These are phyloP conservation scores for Camellia oleifera DNA, from an alignment of 179 eudicot species.

Conservation along the genomic window DNA sequence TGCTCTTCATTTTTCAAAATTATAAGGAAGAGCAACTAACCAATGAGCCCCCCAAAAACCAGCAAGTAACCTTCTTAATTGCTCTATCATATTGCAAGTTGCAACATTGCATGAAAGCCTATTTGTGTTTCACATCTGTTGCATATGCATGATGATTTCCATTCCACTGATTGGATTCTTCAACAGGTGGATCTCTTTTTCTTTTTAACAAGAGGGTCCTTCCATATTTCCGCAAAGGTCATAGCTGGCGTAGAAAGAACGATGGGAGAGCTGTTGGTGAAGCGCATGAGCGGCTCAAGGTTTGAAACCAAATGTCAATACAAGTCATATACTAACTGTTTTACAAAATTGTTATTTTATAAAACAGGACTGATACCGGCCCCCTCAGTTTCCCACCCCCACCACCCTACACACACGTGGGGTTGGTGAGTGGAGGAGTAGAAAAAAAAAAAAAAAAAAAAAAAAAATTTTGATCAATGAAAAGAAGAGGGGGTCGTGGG, in stretches of 20 bases:
- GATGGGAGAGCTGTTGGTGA: slow-evolving; percentile 81
- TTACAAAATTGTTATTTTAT: no score
- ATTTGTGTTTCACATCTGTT: background rate
- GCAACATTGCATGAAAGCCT: background rate
- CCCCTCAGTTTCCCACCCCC: no score
- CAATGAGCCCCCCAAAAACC: slow-evolving; percentile 62
- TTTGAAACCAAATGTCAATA: slow-evolving; percentile 18
- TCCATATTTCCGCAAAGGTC: slow-evolving; percentile 65
- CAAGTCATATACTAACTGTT: no score
- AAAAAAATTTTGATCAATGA: no score
- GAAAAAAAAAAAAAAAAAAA: no score
- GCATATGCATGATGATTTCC: background rate
- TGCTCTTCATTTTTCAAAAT: slow-evolving; percentile 19
- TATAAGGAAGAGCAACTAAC: slow-evolving; percentile 61
- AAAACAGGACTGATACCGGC: no score
- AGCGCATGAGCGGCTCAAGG: slow-evolving; percentile 95
- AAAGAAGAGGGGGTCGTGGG: no score
- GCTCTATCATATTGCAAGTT: background rate
- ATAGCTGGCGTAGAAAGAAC: slow-evolving; percentile 38
- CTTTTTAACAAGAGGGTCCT: slow-evolving; percentile 81
- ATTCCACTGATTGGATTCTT: slow-evolving; percentile 17
- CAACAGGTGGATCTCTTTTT: slow-evolving; percentile 74
- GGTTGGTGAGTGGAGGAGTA: no score
- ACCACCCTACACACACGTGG: no score
- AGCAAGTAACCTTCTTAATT: slow-evolving; percentile 39